Evolutionary conservation across 2,329 filamentous ascomycete species (phyloP).

Genomic region (Trematosphaeria pertusa): DNA sequence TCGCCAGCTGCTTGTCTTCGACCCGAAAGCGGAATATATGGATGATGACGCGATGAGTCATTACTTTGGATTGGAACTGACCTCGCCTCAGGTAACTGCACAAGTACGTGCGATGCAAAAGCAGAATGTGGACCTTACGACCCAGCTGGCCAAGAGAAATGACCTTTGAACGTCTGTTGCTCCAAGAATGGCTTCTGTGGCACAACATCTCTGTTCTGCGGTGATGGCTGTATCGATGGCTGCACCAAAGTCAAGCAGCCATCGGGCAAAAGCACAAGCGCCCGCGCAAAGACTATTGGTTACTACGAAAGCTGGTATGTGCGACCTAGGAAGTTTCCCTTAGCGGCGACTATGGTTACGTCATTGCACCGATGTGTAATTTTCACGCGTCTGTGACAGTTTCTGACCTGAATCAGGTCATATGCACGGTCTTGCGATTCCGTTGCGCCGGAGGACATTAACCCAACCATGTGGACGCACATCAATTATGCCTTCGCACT

Average conservation of each 20-base stretch:
- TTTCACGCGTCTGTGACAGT: too few species aligned
- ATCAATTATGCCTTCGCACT: neutral
- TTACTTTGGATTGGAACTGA: too few species aligned
- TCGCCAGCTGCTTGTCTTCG: too few species aligned
- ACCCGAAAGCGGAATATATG: too few species aligned
- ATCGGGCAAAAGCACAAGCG: neutral
- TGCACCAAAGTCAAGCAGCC: neutral
- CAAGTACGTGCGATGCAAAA: neutral
- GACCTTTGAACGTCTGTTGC: neutral
- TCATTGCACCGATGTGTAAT: too few species aligned
- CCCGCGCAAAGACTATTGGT: neutral
- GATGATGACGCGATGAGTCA: too few species aligned
- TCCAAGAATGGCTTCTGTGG: neutral
- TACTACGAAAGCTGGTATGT: neutral
- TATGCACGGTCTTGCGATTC: neutral
- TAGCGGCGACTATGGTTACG: too few species aligned
- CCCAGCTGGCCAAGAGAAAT: neutral
- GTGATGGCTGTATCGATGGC: neutral
- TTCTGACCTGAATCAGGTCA: too few species aligned
- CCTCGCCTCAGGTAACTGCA: slow-evolving; percentile 3
- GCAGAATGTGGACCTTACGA: neutral
- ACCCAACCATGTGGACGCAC: neutral
- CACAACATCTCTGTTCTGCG: neutral
- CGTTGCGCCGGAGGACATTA: neutral
- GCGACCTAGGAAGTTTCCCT: too few species aligned